Evolutionary conservation across 2,329 filamentous ascomycete species (phyloP).

Genomic region (Cladosporium sp.): DNA sequence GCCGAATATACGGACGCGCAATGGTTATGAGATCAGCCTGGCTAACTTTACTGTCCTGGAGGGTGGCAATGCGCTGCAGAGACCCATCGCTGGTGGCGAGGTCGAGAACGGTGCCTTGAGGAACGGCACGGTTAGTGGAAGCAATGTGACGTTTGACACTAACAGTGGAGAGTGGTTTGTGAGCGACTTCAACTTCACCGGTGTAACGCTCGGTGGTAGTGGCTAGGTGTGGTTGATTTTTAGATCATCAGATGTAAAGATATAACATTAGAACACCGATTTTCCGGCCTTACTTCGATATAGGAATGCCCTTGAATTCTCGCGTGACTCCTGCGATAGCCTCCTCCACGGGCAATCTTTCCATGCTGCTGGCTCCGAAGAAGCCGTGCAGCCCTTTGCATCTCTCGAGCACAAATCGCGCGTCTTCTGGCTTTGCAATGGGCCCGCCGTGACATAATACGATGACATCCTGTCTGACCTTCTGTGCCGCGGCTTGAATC

Average conservation of each 20-base stretch:
- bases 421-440: slow-evolving; percentile 64
- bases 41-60: slow-evolving; percentile 66
- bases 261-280: not conserved
- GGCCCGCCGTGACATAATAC: slow-evolving; percentile 71
- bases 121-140: slow-evolving; percentile 33
- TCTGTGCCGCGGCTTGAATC: slow-evolving; percentile 61
- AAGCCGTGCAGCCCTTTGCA: slow-evolving; percentile 69
- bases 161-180: slow-evolving; percentile 26
- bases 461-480: slow-evolving; percentile 59
- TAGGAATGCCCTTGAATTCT: slow-evolving; percentile 50
- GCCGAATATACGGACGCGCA: slow-evolving; percentile 59
- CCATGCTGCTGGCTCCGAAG: slow-evolving; percentile 70
- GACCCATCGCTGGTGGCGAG: slow-evolving; percentile 48
- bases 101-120: slow-evolving; percentile 58
- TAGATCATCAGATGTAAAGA: not conserved
- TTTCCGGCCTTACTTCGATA: slow-evolving; percentile 1
- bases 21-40: slow-evolving; percentile 62
- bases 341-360: slow-evolving; percentile 65
- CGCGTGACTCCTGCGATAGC: slow-evolving; percentile 62
- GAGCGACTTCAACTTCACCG: slow-evolving; percentile 12
- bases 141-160: slow-evolving; percentile 31
- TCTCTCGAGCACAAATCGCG: slow-evolving; percentile 60
- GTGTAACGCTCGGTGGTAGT: slow-evolving; percentile 10
- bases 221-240: not conserved
- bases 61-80: slow-evolving; percentile 58